These are phyloP conservation scores for Naganishia vaughanmartiniae DNA, from an alignment of 768 basidiomycete species.

Conservation along the genomic window DNA sequence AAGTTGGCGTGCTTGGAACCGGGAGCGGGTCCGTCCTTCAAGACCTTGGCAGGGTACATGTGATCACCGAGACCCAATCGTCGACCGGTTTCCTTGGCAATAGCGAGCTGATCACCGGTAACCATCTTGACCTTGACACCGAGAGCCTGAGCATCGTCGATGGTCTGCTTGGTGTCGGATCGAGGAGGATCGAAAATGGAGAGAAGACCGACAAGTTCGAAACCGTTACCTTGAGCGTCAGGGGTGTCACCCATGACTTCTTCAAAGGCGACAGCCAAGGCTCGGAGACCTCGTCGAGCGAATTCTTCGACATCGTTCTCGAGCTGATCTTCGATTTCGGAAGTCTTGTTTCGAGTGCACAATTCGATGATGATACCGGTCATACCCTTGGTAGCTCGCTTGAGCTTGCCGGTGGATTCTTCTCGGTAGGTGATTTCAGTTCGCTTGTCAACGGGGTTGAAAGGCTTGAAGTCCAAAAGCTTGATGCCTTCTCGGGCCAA, in stretches of 20 bases:
- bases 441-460: slow-evolving; percentile 98
- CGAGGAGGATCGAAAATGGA: slow-evolving; percentile 98
- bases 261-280: slow-evolving; percentile 92
- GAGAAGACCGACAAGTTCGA: slow-evolving; percentile 94
- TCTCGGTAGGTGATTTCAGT: slow-evolving; percentile 98
- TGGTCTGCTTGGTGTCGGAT: slow-evolving; percentile 97
- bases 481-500: slow-evolving; percentile 89
- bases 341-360: slow-evolving; percentile 95
- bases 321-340: slow-evolving; percentile 82
- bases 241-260: slow-evolving; percentile 78
- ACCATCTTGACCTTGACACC: slow-evolving; percentile 99
- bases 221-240: slow-evolving; percentile 89
- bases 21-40: slow-evolving; percentile 90
- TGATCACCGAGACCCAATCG: slow-evolving; percentile 97
- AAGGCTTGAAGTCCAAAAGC: slow-evolving; percentile 97
- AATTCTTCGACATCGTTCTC: slow-evolving; percentile 96
- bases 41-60: slow-evolving; percentile 99
- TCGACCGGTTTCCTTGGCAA: slow-evolving; percentile 98
- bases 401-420: slow-evolving; percentile 88
- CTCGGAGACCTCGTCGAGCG: slow-evolving; percentile 91
- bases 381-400: slow-evolving; percentile 99
- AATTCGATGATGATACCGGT: slow-evolving; percentile 97
- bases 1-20: slow-evolving; percentile 77
- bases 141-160: slow-evolving; percentile 91
- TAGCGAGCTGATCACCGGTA: slow-evolving; percentile 99